Evolutionary conservation across 164 flowering plant genomes (phyloP).

Genomic region (Magnolia sinica): DNA sequence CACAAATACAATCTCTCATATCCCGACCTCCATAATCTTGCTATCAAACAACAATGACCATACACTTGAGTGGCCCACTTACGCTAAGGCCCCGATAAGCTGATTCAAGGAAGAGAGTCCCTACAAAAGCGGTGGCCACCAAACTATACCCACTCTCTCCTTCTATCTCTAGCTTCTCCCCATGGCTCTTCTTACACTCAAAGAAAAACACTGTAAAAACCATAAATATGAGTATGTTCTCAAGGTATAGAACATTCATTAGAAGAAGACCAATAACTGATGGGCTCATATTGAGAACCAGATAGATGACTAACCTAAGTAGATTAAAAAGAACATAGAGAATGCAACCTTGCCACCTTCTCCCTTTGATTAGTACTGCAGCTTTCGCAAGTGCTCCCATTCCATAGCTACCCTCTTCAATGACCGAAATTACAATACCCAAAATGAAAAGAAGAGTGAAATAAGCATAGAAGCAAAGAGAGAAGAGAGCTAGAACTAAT

Average conservation of each 20-base stretch:
- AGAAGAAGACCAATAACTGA: conserved; percentile 7
- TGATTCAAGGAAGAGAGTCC: not conserved
- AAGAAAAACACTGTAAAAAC: conserved; percentile 29
- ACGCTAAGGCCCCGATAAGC: not conserved
- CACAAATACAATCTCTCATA: too few species aligned
- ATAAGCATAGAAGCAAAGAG: conserved; percentile 5
- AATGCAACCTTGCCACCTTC: conserved; percentile 19
- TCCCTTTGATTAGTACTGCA: conserved; percentile 24
- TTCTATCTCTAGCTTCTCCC: conserved; percentile 11
- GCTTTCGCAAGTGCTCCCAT: conserved; percentile 31
- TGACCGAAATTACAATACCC: conserved; percentile 28
- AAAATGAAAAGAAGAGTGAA: conserved; percentile 17
- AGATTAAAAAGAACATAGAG: conserved; percentile 13
- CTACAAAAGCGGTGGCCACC: not conserved
- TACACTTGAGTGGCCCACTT: too few species aligned
- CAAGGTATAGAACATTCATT: conserved; percentile 1
- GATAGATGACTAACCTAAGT: not conserved
- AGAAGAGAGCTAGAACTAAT: not conserved
- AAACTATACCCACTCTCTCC: not conserved
- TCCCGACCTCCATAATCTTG: too few species aligned
- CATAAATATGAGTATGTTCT: conserved; percentile 10
- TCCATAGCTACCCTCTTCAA: conserved; percentile 31
- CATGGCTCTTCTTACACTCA: conserved; percentile 32
- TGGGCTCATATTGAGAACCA: not conserved
- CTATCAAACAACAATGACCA: too few species aligned